Base-by-base conservation (phyloP, 805 yeast genomes). In the Candida ponderosae region DNA sequence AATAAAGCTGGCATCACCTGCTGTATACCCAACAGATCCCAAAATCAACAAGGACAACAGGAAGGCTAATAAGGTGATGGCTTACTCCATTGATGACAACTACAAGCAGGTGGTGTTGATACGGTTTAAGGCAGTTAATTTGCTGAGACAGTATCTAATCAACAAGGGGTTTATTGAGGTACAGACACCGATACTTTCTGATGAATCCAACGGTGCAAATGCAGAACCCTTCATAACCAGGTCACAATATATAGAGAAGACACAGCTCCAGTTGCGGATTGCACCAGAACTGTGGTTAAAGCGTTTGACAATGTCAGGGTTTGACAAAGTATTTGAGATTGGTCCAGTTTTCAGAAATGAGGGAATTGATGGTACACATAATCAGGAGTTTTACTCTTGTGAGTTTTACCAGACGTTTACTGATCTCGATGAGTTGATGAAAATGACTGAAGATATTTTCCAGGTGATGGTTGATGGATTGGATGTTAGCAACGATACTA, bases 221-320 rank as follows among this genome's bases (percentile, higher is more conserved):
- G 97, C 98, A 0, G 71, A 72, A n/a, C 96, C 97, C 0, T 93
- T 93, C 48, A 51, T 51, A 1, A 87, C 97, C 0, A 36, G 44
- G 2, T 57, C 70, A 31, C 55, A 58, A 30, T 49, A 57, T 24
- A 20, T 56, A 20, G 52, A 40, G 10, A 39, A 43, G 9, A 36
- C 50, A 1, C 61, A 63, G 11, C 58, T 87, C 8, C 79, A 74
- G 38, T 57, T 93, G 32, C 63, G 98, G 31, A 90, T 93, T 2
- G 97, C 98, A 0, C 98, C 98, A 0, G 98, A 90, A 52, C 62
- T 93, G 29, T 93, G 96, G 96, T 69, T 93, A 38, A 93, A 93
- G 53, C 72, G 83, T 45, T 60, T 93, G 35, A 73, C 88, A 3
- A 77, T 90, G 26, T 71, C 85, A 7, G 98, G 98, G 2, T 76